A percentile compares a stretch with the other conserved stretches of the same genome.
Evolutionary conservation across 805 yeast genomes (phyloP).

Genomic region (Blastobotrys mokoenaii): DNA sequence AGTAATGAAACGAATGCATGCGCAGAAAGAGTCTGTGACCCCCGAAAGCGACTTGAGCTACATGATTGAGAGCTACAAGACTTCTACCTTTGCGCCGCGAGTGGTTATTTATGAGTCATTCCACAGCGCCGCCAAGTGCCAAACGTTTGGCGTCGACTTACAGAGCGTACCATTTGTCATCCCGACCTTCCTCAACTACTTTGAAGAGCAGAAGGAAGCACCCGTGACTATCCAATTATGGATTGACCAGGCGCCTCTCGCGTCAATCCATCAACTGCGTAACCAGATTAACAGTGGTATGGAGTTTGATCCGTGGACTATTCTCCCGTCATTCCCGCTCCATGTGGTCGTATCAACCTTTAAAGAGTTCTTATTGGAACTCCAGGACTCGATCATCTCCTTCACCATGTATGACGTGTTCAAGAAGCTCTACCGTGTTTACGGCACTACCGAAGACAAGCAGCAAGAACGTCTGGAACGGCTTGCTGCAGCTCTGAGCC

Average conservation of each 20-base stretch:
- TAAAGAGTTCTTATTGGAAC: slow-evolving; percentile 58
- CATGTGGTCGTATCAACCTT: slow-evolving; percentile 52
- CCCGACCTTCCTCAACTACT: slow-evolving; percentile 48
- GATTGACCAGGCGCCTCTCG: slow-evolving; percentile 43
- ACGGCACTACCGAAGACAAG: slow-evolving; percentile 10
- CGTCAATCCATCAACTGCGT: slow-evolving; percentile 52
- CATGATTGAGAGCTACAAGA: slow-evolving; percentile 51
- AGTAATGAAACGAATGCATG: slow-evolving; percentile 8
- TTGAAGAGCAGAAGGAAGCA: slow-evolving; percentile 27
- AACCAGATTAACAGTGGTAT: slow-evolving; percentile 29
- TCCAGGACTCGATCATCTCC: slow-evolving; percentile 67
- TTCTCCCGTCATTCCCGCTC: slow-evolving; percentile 35
- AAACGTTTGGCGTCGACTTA: slow-evolving; percentile 74
- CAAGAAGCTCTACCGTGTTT: slow-evolving; percentile 51
- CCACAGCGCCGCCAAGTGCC: slow-evolving; percentile 46
- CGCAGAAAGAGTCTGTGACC: slow-evolving; percentile 42
- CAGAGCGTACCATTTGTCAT: slow-evolving; percentile 56
- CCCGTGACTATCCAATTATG: slow-evolving; percentile 42
- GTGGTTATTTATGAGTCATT: slow-evolving; percentile 67
- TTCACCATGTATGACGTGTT: slow-evolving; percentile 54
- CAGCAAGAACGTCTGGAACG: slow-evolving; percentile 3
- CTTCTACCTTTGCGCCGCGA: slow-evolving; percentile 66
- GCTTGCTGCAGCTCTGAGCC: slow-evolving; percentile 1
- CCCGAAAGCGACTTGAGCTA: slow-evolving; percentile 56
- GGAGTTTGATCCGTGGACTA: slow-evolving; percentile 22